A percentile compares a stretch with the other conserved stretches of the same genome.
Conservation (phyloP, 495 filamentous ascomycete species). For the Aspergillus nanangensis region DNA sequence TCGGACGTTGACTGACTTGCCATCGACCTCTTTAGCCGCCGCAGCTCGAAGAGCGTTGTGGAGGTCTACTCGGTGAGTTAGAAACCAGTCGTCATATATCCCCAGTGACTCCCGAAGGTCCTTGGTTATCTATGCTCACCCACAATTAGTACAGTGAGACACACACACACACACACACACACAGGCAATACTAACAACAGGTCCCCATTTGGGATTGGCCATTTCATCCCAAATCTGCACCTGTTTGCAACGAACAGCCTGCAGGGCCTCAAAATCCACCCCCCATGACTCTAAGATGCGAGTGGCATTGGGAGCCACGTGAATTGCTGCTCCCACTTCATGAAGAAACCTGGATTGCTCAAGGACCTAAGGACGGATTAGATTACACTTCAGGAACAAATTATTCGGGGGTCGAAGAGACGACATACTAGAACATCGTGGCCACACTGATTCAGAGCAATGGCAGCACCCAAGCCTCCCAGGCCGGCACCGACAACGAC, state of each 20-base stretch:
- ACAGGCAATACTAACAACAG: constrained; percentile 8
- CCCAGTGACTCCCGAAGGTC: constrained; percentile 6
- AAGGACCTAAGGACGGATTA: constrained; percentile 36
- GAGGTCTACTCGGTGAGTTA: constrained; percentile 48
- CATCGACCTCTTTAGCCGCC: constrained; percentile 23
- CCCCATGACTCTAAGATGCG: constrained; percentile 41
- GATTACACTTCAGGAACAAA: no score
- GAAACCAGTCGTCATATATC: constrained; percentile 19
- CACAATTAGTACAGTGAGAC: no score
- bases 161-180: background rate
- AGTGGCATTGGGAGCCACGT: constrained; percentile 46
- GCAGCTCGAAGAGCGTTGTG: constrained; percentile 38
- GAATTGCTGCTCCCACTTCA: constrained; percentile 52
- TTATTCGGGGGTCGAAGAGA: background rate
- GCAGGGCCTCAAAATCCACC: constrained; percentile 33
- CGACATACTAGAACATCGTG: constrained; percentile 40
- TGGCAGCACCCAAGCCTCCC: constrained; percentile 52
- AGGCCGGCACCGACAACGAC: constrained; percentile 55
- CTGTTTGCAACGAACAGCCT: constrained; percentile 11
- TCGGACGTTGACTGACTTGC: constrained; percentile 30
- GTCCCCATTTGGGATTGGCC: constrained; percentile 2
- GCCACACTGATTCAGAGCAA: constrained; percentile 48
- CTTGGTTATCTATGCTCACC: constrained; percentile 15
- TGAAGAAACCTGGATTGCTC: constrained; percentile 45
- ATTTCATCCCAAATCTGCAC: constrained; percentile 12